Evolutionary conservation across 306 rosid genomes (phyloP), one percentile per base, ranked within the genome.

Genomic region (Rubus idaeus): DNA sequence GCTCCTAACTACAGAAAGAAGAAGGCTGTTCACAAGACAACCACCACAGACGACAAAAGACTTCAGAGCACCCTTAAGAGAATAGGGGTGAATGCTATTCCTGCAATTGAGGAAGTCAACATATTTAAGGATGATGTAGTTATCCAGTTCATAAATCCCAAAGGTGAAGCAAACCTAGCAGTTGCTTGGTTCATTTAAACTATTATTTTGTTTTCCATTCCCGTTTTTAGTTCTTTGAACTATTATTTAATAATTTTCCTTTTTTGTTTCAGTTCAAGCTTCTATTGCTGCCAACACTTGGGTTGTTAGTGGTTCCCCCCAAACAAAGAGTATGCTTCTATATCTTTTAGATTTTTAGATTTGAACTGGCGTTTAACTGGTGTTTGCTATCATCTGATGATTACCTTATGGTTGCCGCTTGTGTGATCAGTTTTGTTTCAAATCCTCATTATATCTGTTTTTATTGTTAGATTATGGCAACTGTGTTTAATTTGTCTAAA

Each of bases 1-100:
- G 45, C 26, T 81, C 37, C 39, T 11, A 77, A 75, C 75, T 52
- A 37, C 75, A 94, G 98, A 82, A 94, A 94, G 98, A 94, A 94
- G 98, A 94, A 94, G 90, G 98, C 98, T 7, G 97, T 94, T 50
- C 98, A 94, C 89, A 94, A 94, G 93, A 94, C 98, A 42, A 90
- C 97, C 1, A 91, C 98, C 73, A 94, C 97, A 8, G 98, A 94
- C 51, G 98, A 94, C 77, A 94, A 94, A 75, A 85, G 98, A 87
- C 98, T 94, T 84, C 98, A 94, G 89, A 91, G 97, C 79, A 94
- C 98, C 66, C 88, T 94, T 47, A 94, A 94, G 89, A 94, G 98
- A 89, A 94, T 94, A 86, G 98, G 98, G 66, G 98, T 94, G 76
- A 94, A 94, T 79, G 96, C 90, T 10, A 94, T 94, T 77, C 98